phyloP scores from a whole-genome alignment of 2,329 filamentous ascomycete genomes.

The Diaporthe citrichinensis region DNA sequence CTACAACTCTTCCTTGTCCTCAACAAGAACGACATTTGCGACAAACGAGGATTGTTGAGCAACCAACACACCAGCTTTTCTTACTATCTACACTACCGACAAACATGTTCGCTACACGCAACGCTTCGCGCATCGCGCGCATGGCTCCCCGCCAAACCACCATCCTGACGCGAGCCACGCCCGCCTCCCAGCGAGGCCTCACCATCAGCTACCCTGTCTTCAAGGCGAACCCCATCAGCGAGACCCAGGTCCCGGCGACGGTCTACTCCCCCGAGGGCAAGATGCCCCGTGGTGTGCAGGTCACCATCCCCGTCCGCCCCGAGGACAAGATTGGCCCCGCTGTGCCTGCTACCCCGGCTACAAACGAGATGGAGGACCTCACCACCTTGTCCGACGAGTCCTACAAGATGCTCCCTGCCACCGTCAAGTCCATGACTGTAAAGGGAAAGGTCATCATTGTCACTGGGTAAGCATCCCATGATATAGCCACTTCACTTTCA shows the following conservation, averaged over 20 bases:
- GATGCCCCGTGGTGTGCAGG: conserved; percentile 50
- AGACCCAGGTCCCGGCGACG: conserved; percentile 71
- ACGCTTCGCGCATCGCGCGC: background rate
- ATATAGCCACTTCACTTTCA: background rate
- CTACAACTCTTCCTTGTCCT: background rate
- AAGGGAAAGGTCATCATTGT: conserved; percentile 80
- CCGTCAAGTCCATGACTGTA: conserved; percentile 78
- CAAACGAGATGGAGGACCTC: conserved; percentile 62
- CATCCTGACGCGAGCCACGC: background rate
- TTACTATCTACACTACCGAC: background rate
- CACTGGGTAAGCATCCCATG: conserved; percentile 71
- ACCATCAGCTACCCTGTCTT: conserved; percentile 53
- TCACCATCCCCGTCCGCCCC: conserved; percentile 66
- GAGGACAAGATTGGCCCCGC: conserved; percentile 57
- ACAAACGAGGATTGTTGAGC: background rate
- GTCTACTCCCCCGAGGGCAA: conserved; percentile 65
- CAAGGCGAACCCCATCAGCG: conserved; percentile 68
- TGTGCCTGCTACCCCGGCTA: conserved; percentile 56
- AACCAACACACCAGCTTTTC: background rate
- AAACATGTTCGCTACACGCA: background rate
- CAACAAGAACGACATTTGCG: background rate
- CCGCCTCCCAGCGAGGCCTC: conserved; percentile 50
- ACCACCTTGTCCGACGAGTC: conserved; percentile 67
- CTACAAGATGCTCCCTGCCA: conserved; percentile 71
- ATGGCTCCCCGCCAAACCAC: background rate